A percentile compares a stretch with the other conserved stretches of the same genome.
Evolutionary conservation across 192 early-diverging fungal genomes (phyloP).

Genomic region (Mortierella alpina): DNA sequence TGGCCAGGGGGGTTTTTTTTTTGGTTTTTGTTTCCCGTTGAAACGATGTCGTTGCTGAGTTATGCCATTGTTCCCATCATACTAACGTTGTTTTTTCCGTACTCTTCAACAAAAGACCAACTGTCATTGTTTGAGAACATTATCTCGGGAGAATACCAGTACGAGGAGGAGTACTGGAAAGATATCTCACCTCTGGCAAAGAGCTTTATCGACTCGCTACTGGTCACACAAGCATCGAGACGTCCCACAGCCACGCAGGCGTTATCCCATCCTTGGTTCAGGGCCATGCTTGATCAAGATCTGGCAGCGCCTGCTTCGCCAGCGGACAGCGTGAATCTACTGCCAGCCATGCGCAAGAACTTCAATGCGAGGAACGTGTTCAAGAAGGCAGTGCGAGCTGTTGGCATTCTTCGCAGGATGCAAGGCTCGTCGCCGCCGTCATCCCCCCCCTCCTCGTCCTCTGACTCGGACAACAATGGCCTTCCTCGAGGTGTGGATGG

Average conservation of each 20-base stretch:
- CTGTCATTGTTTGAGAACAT: conserved; percentile 73
- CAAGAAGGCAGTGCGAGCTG: conserved; percentile 42
- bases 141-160: conserved; percentile 74
- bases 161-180: conserved; percentile 79
- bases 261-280: conserved; percentile 86
- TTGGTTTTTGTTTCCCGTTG: not conserved
- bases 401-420: conserved; percentile 35
- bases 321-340: conserved; percentile 35
- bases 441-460: not conserved
- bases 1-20: too few relatives aligned
- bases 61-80: conserved; percentile 38
- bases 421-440: conserved; percentile 9
- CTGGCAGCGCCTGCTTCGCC: conserved; percentile 30
- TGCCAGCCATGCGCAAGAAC: conserved; percentile 39
- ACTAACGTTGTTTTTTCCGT: not conserved
- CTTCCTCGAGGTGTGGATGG: not conserved
- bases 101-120: conserved; percentile 55
- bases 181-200: conserved; percentile 86
- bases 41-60: conserved; percentile 40
- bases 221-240: conserved; percentile 72
- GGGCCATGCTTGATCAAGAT: conserved; percentile 52
- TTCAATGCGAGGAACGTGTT: conserved; percentile 46
- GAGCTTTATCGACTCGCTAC: conserved; percentile 75
- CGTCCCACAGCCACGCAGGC: conserved; percentile 88
- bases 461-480: not conserved